Base-by-base conservation (phyloP, 1,284 basidiomycete genomes). In the Moesziomyces aphidis region DNA sequence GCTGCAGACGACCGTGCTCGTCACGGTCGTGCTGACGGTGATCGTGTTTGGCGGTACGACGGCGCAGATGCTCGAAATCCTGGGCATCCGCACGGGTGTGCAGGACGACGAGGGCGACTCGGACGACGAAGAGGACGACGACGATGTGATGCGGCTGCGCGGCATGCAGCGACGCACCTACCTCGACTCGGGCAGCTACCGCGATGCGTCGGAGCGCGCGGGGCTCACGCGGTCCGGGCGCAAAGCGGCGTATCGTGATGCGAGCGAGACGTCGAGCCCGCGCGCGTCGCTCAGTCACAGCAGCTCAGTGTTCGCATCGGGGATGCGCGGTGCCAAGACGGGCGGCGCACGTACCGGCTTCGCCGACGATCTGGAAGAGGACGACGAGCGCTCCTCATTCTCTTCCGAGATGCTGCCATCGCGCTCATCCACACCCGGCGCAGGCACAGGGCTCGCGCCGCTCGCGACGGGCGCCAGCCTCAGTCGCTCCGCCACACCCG, bases 31-130 rank as follows among this genome's bases (percentile, higher is more conserved):
- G 50, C 87, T 98, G 58, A 98, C 96, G 0, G 94, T 99, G 49
- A 87, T 98, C 65, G 88, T 97, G 57, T 99, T 99, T 82, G 96
- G 96, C 0, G 97, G 96, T 1, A 98, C 97, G 8, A 97, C 97
- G 0, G 91, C 93, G 7, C 89, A 95, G 61, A 99, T 99, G 97
- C 88, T 99, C 48, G 95, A 98, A 80, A 91, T 99, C 10, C 88
- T 98, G n/a, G 95, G 96, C 1, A 98, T 99, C 76, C 87, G 93
- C 10, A 97, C 94, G 0, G 95, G 96, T 0, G 93, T 99, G 0
- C 81, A 85, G 54, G 86, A 86, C 58, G 95, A 97, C 78, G 95
- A 97, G 73, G 95, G 95, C 34, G 78, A 80, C 10, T 80, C 78
- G 31, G 78, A 80, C 55, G 78, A 80, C 13, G 78, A 80, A 17